phyloP scores from a whole-genome alignment of 208 protist species.

The Porcisia hertigi region DNA sequence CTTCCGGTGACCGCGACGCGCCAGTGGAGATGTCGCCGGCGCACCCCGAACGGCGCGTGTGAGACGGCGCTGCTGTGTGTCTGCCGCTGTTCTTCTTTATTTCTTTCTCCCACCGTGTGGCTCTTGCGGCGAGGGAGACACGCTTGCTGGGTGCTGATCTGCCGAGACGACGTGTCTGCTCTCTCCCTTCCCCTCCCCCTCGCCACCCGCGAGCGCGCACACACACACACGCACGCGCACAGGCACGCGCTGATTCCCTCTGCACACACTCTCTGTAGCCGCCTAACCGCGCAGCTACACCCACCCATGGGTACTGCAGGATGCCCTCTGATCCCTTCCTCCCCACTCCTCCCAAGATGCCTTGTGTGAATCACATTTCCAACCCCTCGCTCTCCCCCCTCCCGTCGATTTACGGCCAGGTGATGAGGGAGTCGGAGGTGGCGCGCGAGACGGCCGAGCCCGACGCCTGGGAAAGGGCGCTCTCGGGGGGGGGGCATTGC shows the following conservation, averaged over 20 bases:
- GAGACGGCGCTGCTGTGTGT: background rate
- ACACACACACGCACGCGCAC: slow-evolving; percentile 10
- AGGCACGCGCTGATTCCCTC: background rate
- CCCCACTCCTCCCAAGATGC: background rate
- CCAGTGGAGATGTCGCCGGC: slow-evolving; percentile 58
- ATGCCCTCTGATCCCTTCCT: background rate
- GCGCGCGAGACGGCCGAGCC: slow-evolving; percentile 63
- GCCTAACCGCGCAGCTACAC: background rate
- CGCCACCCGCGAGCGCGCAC: background rate
- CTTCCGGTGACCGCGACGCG: slow-evolving; percentile 53
- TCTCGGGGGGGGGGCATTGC: slow-evolving; percentile 52
- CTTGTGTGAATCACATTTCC: background rate
- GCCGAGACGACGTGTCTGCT: background rate
- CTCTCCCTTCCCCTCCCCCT: background rate
- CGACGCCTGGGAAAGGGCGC: slow-evolving; percentile 28
- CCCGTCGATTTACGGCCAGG: background rate
- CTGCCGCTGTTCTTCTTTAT: background rate
- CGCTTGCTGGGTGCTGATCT: background rate
- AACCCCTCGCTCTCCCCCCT: background rate
- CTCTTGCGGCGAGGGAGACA: background rate
- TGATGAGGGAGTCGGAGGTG: slow-evolving; percentile 71
- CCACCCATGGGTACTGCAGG: background rate
- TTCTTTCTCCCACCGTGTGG: background rate
- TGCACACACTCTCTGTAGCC: background rate
- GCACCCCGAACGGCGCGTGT: slow-evolving; percentile 82